These are phyloP conservation scores for Microcos paniculata DNA, from an alignment of 345 rosid genomes.

Conservation along the genomic window DNA sequence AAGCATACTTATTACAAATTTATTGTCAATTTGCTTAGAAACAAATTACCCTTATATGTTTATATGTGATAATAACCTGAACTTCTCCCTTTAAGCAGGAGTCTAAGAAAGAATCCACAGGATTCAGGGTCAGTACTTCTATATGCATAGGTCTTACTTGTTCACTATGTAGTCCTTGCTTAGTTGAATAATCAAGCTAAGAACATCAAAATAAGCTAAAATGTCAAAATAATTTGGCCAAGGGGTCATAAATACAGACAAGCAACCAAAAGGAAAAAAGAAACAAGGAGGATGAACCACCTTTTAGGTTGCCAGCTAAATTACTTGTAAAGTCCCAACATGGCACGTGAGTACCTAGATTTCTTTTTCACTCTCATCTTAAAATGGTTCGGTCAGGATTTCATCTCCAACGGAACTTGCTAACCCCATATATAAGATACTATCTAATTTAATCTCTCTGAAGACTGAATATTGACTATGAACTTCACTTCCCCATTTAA, in stretches of 20 bases:
- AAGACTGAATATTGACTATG: background rate
- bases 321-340: background rate
- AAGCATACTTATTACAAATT: background rate
- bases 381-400: background rate
- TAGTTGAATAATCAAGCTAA: conserved; percentile 2
- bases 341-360: conserved; percentile 1
- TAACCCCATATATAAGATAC: background rate
- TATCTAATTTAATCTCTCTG: background rate
- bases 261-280: background rate
- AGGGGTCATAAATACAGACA: background rate
- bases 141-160: background rate
- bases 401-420: conserved; percentile 1
- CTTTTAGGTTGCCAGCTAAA: background rate
- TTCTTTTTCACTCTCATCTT: background rate
- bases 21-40: background rate
- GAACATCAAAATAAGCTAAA: background rate
- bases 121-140: background rate
- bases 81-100: background rate
- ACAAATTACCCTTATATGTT: background rate
- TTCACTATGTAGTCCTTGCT: background rate
- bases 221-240: background rate
- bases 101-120: background rate
- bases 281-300: background rate
- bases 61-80: background rate
- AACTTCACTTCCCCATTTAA: background rate